These are phyloP conservation scores for Lathyrus oleraceus DNA, from an alignment of 306 rosid genomes.

Conservation along the genomic window DNA sequence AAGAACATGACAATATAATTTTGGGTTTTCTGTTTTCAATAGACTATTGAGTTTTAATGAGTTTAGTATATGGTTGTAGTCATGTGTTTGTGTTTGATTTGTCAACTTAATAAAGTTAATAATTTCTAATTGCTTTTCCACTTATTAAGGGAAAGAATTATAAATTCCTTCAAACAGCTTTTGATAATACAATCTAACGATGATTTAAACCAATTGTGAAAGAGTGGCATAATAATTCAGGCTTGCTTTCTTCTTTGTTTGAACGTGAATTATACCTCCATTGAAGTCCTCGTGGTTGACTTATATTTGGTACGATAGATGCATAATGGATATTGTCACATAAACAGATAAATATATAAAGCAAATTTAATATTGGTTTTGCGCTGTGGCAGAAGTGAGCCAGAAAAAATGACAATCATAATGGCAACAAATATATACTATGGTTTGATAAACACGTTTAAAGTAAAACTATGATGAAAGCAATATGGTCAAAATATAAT, in stretches of 20 bases:
- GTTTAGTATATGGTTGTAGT: not conserved
- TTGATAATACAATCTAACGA: too few species aligned
- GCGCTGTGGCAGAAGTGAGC: constrained; percentile 17
- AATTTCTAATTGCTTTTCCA: too few species aligned
- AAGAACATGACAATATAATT: constrained; percentile 1
- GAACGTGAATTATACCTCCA: constrained; percentile 93
- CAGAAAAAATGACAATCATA: not conserved
- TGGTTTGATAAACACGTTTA: too few species aligned
- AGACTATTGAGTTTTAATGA: not conserved
- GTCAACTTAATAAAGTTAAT: not conserved
- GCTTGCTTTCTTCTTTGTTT: constrained; percentile 94
- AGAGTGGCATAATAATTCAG: constrained; percentile 63
- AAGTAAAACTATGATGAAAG: too few species aligned
- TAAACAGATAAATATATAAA: constrained; percentile 8
- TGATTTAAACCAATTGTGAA: too few species aligned
- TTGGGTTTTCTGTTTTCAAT: not conserved
- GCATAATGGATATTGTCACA: not conserved
- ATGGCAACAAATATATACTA: not conserved
- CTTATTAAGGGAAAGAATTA: too few species aligned
- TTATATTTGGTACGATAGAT: constrained; percentile 39
- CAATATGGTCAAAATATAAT: too few species aligned
- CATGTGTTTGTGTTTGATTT: not conserved
- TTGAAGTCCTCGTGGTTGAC: constrained; percentile 96
- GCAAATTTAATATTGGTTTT: not conserved
- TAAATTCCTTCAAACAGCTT: too few species aligned